Base-by-base conservation (phyloP, 495 filamentous ascomycete genomes). In the Podospora appendiculata region DNA sequence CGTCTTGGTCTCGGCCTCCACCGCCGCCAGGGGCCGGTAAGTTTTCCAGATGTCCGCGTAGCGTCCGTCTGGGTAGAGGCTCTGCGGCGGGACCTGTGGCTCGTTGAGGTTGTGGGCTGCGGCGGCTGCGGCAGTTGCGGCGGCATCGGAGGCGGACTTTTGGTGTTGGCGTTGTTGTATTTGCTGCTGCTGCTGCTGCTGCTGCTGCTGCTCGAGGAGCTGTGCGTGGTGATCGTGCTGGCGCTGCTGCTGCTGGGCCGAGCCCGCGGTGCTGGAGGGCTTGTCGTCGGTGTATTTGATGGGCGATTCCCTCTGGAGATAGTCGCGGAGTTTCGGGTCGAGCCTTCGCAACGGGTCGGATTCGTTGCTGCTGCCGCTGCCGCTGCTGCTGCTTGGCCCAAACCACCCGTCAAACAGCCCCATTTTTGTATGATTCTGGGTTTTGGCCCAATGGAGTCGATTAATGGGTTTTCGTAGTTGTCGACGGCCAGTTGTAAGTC, bases 41-140 rank as follows among this genome's bases (percentile, higher is more conserved):
- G 79, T 87, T 65, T 84, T 86, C 93, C 93, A 98, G 33, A 98
- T 77, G 72, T 96, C 79, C 44, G 90, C 89, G 67, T 96, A 97
- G 53, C 93, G 87, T 54, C 90, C 90, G 70, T 96, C 93, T 52
- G 67, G 59, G 79, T 75, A 73, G 55, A 75, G 60, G 64, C 67
- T 70, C 52, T 70, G 55, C 6, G 55, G 53, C 11, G 72, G 73
- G 13, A 75, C 63, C 7, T 40, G 33, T 16, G 45, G 25, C 11
- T 3, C 13, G 36, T 34, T 17, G 47, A 38, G 35, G 33, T 17
- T 45, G 18, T 8, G 10, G 9, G 46, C 17, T 39, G 56, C 42
- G 35, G 32, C 41, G 19, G 50, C 50, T 45, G 56, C 50, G 43
- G 60, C 54, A 42, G 58, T 38, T 34, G 51, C 32, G 42, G 52